Base-by-base conservation (phyloP, 345 rosid genomes). In the Lepidium africanum region DNA sequence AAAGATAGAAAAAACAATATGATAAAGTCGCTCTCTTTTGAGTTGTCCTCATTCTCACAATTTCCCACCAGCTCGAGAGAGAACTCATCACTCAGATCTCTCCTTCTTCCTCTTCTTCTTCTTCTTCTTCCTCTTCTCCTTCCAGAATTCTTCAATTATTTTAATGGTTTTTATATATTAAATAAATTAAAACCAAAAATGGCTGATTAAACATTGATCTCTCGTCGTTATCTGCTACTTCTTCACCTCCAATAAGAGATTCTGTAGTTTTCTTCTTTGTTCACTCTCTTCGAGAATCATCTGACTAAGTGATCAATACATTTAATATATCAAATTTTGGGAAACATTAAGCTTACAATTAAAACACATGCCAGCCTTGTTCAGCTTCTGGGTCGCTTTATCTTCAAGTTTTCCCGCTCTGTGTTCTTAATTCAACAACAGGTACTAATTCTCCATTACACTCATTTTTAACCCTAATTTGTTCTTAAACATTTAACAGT, bases 381-480 rank as follows among this genome's bases (percentile, higher is more conserved):
- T 79, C 71, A 72, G 69, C 75, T 80, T 77, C 79, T 70, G 53
- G 80, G 62, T 80, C 77, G 83, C 77, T 83, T 75, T 63, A 56
- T 75, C 80, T 81, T 82, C 81, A 84, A 77, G 84, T 84, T 82
- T 87, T 89, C 92, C 87, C 94, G 83, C 85, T 71, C 73, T 65
- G 40, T 60, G 16, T 61, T 56, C 39, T 25, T 75, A 58, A 33
- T 47, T 25, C 58, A 39, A 2, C 45, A n/a, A 5, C 7, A 21
- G 57, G 61, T 41, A 64, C 48, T 51, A 9, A 35, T 40, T 65
- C 13, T 56, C 41, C 16, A 61, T 40, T 37, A 37, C 49, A 9
- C 10, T 14, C 47, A 21, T 59, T 37, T 49, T 36, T 45, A 23
- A 23, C 27, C 32, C 59, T 46, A 21, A 57, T 2, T 23, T 72